These are phyloP conservation scores for Pseudonitzschia multistriata DNA, from an alignment of 108 stramenopile genomes.

Conservation along the genomic window DNA sequence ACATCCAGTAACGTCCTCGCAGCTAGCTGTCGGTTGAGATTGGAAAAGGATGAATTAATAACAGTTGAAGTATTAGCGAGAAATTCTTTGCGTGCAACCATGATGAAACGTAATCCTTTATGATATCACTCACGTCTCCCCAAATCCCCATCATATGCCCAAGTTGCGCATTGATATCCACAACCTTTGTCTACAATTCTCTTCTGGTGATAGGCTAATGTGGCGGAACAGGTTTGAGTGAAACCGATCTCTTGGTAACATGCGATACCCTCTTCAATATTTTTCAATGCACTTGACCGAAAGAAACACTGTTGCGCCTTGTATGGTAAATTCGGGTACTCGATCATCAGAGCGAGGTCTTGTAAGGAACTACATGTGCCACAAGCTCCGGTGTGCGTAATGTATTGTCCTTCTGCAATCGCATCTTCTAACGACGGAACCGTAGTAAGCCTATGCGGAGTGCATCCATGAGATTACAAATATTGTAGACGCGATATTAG, in stretches of 20 bases:
- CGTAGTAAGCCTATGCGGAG: constrained; percentile 1
- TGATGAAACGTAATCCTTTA: background rate
- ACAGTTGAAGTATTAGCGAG: no score
- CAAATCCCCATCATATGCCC: background rate
- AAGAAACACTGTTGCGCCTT: constrained; percentile 11
- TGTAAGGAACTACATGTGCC: constrained; percentile 13
- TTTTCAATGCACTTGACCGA: background rate
- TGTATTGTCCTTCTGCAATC: background rate
- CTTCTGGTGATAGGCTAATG: constrained; percentile 3
- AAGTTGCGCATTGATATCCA: constrained; percentile 6
- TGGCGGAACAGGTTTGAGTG: constrained; percentile 2
- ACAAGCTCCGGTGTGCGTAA: constrained; percentile 12
- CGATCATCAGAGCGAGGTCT: constrained; percentile 14
- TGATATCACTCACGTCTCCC: background rate
- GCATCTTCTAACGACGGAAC: background rate
- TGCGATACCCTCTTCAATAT: background rate
- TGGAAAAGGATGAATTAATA: background rate
- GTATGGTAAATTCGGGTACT: background rate
- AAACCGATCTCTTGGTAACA: constrained; percentile 15
- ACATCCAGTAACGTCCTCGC: background rate
- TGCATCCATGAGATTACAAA: background rate
- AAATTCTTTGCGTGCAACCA: no score
- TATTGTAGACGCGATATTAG: background rate
- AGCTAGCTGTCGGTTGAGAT: background rate
- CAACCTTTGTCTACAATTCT: background rate